These are phyloP conservation scores for Epichloe festucae DNA, from an alignment of 2,329 filamentous ascomycete species.

Conservation along the genomic window DNA sequence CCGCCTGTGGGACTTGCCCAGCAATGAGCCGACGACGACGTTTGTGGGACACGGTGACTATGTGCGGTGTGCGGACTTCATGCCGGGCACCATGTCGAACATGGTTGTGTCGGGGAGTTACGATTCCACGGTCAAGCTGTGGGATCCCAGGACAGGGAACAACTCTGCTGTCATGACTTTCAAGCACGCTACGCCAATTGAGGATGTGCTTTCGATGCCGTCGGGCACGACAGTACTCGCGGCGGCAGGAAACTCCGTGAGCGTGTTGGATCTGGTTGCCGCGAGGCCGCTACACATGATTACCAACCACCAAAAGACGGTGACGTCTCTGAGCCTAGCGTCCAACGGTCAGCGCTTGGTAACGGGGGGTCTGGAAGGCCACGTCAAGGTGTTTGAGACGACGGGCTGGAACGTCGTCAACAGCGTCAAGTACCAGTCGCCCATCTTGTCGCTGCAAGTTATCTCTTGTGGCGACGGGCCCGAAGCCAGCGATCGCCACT, in stretches of 20 bases:
- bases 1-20: constrained; percentile 84
- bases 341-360: constrained; percentile 71
- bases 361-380: constrained; percentile 86
- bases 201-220: constrained; percentile 75
- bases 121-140: constrained; percentile 83
- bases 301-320: constrained; percentile 94
- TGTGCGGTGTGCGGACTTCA: constrained; percentile 74
- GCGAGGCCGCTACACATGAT: constrained; percentile 78
- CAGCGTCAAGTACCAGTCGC: constrained; percentile 83
- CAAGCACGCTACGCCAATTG: constrained; percentile 81
- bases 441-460: constrained; percentile 73
- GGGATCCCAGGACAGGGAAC: constrained; percentile 70
- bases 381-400: constrained; percentile 95
- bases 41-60: constrained; percentile 88
- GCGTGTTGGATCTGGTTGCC: constrained; percentile 83
- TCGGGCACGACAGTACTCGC: constrained; percentile 79
- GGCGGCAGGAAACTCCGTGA: constrained; percentile 73
- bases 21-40: constrained; percentile 58
- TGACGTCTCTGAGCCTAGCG: constrained; percentile 74
- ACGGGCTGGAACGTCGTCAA: constrained; percentile 93
- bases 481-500: constrained; percentile 68
- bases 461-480: constrained; percentile 32
- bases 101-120: constrained; percentile 85
- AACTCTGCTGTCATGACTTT: constrained; percentile 72
- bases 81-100: constrained; percentile 60